Conservation (phyloP, 192 early-diverging fungal species). For the Piromyces sp. region DNA sequence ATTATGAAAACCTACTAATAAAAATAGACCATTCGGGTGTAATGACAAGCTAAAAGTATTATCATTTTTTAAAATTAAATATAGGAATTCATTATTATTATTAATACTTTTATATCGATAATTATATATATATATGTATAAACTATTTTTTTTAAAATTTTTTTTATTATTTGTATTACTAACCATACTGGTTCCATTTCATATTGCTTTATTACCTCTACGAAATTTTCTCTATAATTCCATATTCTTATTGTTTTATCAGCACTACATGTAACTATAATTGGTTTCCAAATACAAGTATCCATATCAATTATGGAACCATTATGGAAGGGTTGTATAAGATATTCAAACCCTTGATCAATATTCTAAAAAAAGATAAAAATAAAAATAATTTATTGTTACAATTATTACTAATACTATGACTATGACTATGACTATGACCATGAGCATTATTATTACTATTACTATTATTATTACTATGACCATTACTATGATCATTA, state of each 20-base stretch:
- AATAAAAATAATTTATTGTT: no score
- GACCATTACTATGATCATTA: no score
- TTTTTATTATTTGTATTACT: slow-evolving; percentile 4
- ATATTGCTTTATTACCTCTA: slow-evolving; percentile 30
- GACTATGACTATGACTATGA: no score
- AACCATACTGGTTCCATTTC: slow-evolving; percentile 20
- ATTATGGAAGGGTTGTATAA: slow-evolving; percentile 28
- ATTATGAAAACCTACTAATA: slow-evolving; percentile 32
- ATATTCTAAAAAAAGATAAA: neutral
- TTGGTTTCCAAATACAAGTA: slow-evolving; percentile 28
- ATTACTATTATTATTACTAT: no score
- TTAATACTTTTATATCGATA: no score
- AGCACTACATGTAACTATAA: slow-evolving; percentile 31
- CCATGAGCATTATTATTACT: no score
- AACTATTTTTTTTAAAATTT: neutral
- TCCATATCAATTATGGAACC: slow-evolving; percentile 30
- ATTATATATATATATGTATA: no score
- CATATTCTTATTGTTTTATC: slow-evolving; percentile 37
- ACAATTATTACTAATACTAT: no score
- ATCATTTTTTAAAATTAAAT: slow-evolving; percentile 2
- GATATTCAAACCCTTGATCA: slow-evolving; percentile 7
- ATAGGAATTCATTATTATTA: no score
- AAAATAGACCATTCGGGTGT: slow-evolving; percentile 35
- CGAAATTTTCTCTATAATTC: slow-evolving; percentile 40
- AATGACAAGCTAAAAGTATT: slow-evolving; percentile 19